phyloP scores from a whole-genome alignment of 495 filamentous ascomycete species.

The Lasiosphaeria ovina region DNA sequence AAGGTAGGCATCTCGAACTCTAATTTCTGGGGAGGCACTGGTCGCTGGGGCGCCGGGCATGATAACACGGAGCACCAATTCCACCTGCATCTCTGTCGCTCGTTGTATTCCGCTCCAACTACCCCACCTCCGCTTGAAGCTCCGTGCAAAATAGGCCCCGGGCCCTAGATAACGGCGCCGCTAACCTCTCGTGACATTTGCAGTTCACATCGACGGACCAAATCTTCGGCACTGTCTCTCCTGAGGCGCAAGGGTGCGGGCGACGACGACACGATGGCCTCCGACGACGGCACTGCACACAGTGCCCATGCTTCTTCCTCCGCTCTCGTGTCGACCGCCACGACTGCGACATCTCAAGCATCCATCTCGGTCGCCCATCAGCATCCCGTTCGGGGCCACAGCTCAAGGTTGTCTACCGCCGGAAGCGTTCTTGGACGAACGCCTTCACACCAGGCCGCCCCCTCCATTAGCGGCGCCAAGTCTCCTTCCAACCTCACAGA shows the following conservation, averaged over 20 bases:
- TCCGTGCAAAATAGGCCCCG: too few relatives aligned
- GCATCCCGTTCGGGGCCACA: constrained; percentile 36
- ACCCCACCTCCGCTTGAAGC: too few relatives aligned
- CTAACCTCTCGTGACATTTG: constrained; percentile 10
- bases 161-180: neutral
- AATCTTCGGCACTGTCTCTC: constrained; percentile 49
- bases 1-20: constrained; percentile 32
- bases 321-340: constrained; percentile 32
- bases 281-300: constrained; percentile 40
- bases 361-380: constrained; percentile 34
- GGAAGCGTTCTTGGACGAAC: constrained; percentile 36
- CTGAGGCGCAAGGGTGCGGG: constrained; percentile 44
- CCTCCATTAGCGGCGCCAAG: constrained; percentile 30
- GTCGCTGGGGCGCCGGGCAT: too few relatives aligned
- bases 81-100: neutral
- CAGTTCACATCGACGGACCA: constrained; percentile 52
- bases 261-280: constrained; percentile 43
- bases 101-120: too few relatives aligned
- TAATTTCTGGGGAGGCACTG: too few relatives aligned
- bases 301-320: constrained; percentile 26
- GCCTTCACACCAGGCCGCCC: constrained; percentile 29
- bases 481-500: constrained; percentile 29
- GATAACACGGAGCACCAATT: neutral
- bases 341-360: constrained; percentile 33
- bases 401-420: constrained; percentile 41